Percentiles rank a stretch among this genome's conserved stretches.
Evolutionary conservation across 345 rosid genomes (phyloP).

Genomic region (Bretschneidera sinensis): DNA sequence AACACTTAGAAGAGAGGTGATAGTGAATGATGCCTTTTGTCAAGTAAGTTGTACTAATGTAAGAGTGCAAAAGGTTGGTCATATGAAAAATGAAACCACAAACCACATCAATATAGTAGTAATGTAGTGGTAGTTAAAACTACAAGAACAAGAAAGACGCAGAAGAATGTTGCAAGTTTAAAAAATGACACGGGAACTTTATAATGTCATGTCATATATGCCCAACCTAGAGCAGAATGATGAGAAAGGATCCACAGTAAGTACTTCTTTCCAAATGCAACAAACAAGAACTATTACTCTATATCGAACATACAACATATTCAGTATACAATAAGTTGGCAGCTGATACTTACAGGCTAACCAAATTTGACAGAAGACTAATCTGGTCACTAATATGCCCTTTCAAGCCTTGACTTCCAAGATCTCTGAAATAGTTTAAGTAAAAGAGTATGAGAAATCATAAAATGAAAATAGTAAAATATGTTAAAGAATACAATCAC

Average conservation of each 20-base stretch:
- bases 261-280: neutral
- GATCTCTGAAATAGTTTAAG: slow-evolving; percentile 56
- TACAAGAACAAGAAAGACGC: neutral
- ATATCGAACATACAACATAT: neutral
- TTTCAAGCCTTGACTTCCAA: slow-evolving; percentile 87
- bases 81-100: neutral
- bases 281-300: neutral
- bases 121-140: neutral
- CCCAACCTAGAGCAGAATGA: too few relatives aligned
- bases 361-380: slow-evolving; percentile 70
- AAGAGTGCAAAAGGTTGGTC: neutral
- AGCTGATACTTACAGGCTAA: slow-evolving; percentile 71
- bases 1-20: neutral
- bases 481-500: too few relatives aligned
- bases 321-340: slow-evolving; percentile 4
- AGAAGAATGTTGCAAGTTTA: neutral
- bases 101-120: neutral
- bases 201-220: too few relatives aligned
- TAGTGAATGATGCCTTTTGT: neutral
- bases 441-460: too few relatives aligned
- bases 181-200: too few relatives aligned
- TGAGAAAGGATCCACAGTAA: neutral
- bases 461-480: neutral
- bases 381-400: slow-evolving; percentile 82
- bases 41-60: neutral